Evolutionary conservation across 768 basidiomycete species (phyloP), one percentile per base, ranked within the genome.

Genomic region (Lactarius pseudohatsudake): DNA sequence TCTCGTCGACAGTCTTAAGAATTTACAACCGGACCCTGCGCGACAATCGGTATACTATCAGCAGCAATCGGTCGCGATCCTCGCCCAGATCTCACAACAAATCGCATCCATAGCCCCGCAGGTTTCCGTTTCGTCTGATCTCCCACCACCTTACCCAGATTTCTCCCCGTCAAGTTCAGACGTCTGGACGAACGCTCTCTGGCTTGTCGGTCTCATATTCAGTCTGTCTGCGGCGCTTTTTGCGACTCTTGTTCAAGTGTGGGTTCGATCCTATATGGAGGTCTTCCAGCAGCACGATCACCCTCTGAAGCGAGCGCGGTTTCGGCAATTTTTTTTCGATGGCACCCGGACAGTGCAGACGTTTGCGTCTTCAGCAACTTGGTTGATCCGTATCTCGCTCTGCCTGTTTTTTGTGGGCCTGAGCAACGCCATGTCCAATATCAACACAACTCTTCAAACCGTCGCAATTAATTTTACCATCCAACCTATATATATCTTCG

Each of bases 21-120:
- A 59, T 22, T 7, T 65, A 20, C 22, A 47, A 56, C 30, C 30
- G 6, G 9, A 54, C 11, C 58, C 64, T 6, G 20, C 40, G 4
- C 32, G 57, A 1, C 55, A 56, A 47, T 38, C 54, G 0, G 55
- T 18, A 0, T 55, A 61, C 8, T 65, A 60, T 26, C 54, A 50
- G 4, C 41, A 57, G 2, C 64, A 65, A 56, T 8, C 43, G 2
- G 41, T 50, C 38, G n/a, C 32, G 1, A 26, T 61, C 7, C 64
- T 65, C 5, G 34, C 26, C 13, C 64, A 30, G 28, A 40, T 65
- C 16, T 65, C 64, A 1, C 55, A 61, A 30, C 64, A 65, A 28
- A 0, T 65, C 18, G 30, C 64, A 3, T 57, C 55, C 0, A 15
- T 61, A 1, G 53, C 32, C 3, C 18, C n/a, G 11, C 64, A 28